Conservation (phyloP, 2,329 filamentous ascomycete species). For the Elsinoe batatas region DNA sequence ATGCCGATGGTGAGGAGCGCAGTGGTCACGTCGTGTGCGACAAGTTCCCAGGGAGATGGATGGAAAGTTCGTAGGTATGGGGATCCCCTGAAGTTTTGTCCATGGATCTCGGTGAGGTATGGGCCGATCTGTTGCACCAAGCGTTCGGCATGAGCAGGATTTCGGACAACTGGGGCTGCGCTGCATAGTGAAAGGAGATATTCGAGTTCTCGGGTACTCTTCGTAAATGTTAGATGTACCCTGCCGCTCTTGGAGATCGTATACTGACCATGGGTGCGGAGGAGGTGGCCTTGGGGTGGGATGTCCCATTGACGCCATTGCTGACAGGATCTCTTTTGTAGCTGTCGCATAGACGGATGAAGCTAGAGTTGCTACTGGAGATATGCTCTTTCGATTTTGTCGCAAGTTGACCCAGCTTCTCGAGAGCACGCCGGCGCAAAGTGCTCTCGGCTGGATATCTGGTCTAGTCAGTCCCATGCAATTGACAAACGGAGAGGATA, state of each 20-base stretch:
- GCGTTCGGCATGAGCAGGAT: conserved; percentile 61
- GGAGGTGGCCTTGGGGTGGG: conserved; percentile 15
- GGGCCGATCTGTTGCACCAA: conserved; percentile 69
- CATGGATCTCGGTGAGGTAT: conserved; percentile 77
- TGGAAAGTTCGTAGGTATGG: conserved; percentile 75
- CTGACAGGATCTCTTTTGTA: conserved; percentile 15
- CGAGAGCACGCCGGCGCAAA: conserved; percentile 39
- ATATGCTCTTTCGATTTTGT: conserved; percentile 25
- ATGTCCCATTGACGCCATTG: conserved; percentile 18
- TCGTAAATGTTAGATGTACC: neutral
- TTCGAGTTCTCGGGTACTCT: conserved; percentile 86
- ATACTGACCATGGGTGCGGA: conserved; percentile 30
- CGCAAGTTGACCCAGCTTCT: conserved; percentile 41
- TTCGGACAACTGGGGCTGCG: conserved; percentile 66
- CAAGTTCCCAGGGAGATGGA: conserved; percentile 77
- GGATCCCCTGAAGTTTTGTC: conserved; percentile 67
- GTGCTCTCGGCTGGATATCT: conserved; percentile 15
- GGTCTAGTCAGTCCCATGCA: neutral
- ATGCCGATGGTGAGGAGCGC: conserved; percentile 74
- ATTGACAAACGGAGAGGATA: neutral
- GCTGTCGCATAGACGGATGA: conserved; percentile 34
- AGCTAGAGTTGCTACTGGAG: conserved; percentile 27
- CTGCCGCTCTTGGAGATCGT: neutral
- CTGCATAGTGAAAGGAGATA: conserved; percentile 85
- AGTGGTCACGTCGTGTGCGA: conserved; percentile 67